Base-by-base conservation (phyloP, 192 early-diverging fungal species). In the Backusella mclennaniae region DNA sequence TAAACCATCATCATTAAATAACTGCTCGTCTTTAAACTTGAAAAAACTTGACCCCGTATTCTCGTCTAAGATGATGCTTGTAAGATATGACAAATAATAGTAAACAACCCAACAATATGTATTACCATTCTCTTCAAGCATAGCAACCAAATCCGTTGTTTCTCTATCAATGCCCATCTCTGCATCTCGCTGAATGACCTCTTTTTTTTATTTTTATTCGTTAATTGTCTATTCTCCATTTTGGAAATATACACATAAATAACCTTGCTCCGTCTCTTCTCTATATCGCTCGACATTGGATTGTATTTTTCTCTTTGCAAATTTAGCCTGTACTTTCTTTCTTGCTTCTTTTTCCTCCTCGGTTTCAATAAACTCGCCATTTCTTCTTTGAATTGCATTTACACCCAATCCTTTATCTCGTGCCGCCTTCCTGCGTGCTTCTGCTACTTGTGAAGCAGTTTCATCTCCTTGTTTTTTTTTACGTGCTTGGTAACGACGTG, bases 101-200 rank as follows among this genome's bases (percentile, higher is more conserved):
- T 17, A 52, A 35, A 73, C 15, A 15, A 39, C 0, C 2, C 11
- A 26, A 23, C 11, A 44, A 44, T 59, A 59, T 12, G 14, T 14
- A 29, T 1, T 71, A 79, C 78, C 78, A 71, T 53, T 42, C 17
- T 67, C 72, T 33, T 82, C 80, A 11, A 82, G 21, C 80, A 82
- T 75, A 8, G 53, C 41, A 7, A 78, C 76, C 6, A 82, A 53
- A 41, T 82, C 69, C 1, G 80, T 82, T 21, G 80, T 82, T 56
- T 82, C 80, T 66, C 80, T 67, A 56, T 82, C 80, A 21, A 82
- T 82, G 19, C 80, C 80, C 29, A 77, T n/a, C 36, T 77, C 80
- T 31, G 76, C 80, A 66, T 82, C 80, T 71, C 70, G 46, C 23
- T 44, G 39, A 12, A 71, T 42, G 15, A 17, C 44, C 17, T 71